Evolutionary conservation across 768 basidiomycete species (phyloP), one percentile per base, ranked within the genome.

Genomic region (Rhodosporidiobolus odoratus): DNA sequence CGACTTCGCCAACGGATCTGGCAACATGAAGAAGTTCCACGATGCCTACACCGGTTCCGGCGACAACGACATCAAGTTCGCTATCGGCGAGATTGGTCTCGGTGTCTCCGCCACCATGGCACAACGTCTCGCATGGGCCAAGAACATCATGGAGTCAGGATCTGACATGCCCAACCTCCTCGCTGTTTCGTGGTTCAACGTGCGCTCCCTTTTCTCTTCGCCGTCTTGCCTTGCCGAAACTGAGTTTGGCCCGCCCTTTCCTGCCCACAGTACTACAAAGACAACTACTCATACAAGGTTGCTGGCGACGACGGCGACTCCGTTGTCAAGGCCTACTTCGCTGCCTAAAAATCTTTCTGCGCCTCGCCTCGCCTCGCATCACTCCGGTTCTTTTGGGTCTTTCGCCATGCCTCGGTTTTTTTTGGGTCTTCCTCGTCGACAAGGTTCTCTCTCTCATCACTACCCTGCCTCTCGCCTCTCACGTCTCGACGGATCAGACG

Each of bases 41-140:
- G 76, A 77, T 59, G 62, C 63, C 38, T 76, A 77, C 70, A n/a
- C n/a, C n/a, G n/a, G n/a, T n/a, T 62, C 62, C 10, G 45, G 54
- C 12, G 1, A 37, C 5, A 63, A 58, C 57, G 57, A 50, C 17
- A 56, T 71, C 71, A 71, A 71, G 52, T 77, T 77, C n/a, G 76
- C 76, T 38, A 76, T 76, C 48, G 76, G 76, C 34, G 76, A 77
- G 72, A 77, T 73, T n/a, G 76, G 76, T 15, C 70, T 75, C 57
- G 69, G 70, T 16, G 25, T 37, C 30, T 45, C 45, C 0, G 71
- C 68, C 16, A 32, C 58, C 10, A 72, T 75, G 40, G 21, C 34
- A 6, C 21, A 56, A 21, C 70, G 74, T 32, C 58, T 72, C 37
- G 62, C 41, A 0, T 75, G 74, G 74, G 50, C 65, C 58, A n/a